phyloP scores from a whole-genome alignment of 108 stramenopile genomes.

The Epipyxis sp. region DNA sequence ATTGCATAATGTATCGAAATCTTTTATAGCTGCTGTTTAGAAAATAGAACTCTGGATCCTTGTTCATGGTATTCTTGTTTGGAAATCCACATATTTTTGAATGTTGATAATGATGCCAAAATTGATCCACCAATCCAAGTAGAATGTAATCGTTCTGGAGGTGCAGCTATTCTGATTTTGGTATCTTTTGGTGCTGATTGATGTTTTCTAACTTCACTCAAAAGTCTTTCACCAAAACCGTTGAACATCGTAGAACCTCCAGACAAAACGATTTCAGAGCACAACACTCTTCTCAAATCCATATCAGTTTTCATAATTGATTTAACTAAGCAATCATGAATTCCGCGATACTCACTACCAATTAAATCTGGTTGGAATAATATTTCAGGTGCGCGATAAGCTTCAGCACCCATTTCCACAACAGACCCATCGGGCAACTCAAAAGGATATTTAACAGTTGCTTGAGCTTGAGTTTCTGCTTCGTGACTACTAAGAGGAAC shows the following conservation, averaged over 20 bases:
- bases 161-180: slow-evolving; percentile 56
- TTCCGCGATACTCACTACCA: slow-evolving; percentile 80
- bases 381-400: slow-evolving; percentile 82
- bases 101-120: slow-evolving; percentile 91
- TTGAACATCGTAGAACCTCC: slow-evolving; percentile 88
- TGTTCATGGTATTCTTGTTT: slow-evolving; percentile 88
- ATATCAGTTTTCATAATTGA: slow-evolving; percentile 83
- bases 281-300: slow-evolving; percentile 83
- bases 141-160: slow-evolving; percentile 44
- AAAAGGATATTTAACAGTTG: slow-evolving; percentile 39
- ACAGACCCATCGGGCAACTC: slow-evolving; percentile 85
- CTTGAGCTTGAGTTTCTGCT: neutral
- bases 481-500: slow-evolving; percentile 55
- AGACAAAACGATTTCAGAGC: slow-evolving; percentile 84
- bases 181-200: slow-evolving; percentile 32
- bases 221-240: slow-evolving; percentile 86
- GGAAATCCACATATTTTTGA: slow-evolving; percentile 95
- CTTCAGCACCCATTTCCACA: slow-evolving; percentile 69
- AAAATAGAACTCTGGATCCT: slow-evolving; percentile 46
- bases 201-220: slow-evolving; percentile 70
- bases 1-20: no score
- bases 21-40: no score
- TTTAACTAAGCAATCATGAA: slow-evolving; percentile 72
- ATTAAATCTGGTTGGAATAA: slow-evolving; percentile 86
- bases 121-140: slow-evolving; percentile 58